Evolutionary conservation across 2,329 filamentous ascomycete species (phyloP), one percentile per base, ranked within the genome.

Genomic region (Tolypocladium sp.): DNA sequence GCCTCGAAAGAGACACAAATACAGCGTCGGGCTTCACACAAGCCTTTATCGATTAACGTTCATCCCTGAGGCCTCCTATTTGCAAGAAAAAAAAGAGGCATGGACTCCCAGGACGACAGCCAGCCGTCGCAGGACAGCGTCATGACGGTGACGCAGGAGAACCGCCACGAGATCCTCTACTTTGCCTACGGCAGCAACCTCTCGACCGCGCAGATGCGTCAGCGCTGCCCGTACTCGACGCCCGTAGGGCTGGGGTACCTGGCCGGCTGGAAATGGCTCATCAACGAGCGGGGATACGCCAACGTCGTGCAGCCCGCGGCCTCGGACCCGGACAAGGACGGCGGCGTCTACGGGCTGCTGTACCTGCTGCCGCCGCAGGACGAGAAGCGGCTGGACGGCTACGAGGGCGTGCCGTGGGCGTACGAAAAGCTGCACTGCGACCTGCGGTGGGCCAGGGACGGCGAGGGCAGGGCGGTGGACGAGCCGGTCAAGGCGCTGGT

Each of bases 141-240:
- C 60, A 68, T 71, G 64, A 74, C 73, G 30, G 46, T 72, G 22
- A 69, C 75, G 59, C 69, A 70, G 38, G 70, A 73, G 42, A 66
- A 70, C 58, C 65, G 68, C 15, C 68, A 68, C 55, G 73, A 75
- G 62, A 65, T 74, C 56, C 70, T 84, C 63, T 89, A 89, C 76
- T 89, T 90, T 68, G 88, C 82, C 66, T 90, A 88, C 71, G 88
- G 87, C 62, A 86, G 82, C 69, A 90, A 90, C 70, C 79, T 90
- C 60, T 88, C 85, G 69, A 79, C 79, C 1, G 71, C 77, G 35
- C 87, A 90, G 71, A 90, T 91, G 88, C 65, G 65, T 4, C 64
- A 69, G 53, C 84, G 87, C 57, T 90, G 88, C 67, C 86, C 84
- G 58, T 70, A 68, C 17, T 82, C 83, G 2, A 73, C 69, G 15